These are phyloP conservation scores for Colletotrichum theobromicola DNA, from an alignment of 2,329 filamentous ascomycete species.

Conservation along the genomic window DNA sequence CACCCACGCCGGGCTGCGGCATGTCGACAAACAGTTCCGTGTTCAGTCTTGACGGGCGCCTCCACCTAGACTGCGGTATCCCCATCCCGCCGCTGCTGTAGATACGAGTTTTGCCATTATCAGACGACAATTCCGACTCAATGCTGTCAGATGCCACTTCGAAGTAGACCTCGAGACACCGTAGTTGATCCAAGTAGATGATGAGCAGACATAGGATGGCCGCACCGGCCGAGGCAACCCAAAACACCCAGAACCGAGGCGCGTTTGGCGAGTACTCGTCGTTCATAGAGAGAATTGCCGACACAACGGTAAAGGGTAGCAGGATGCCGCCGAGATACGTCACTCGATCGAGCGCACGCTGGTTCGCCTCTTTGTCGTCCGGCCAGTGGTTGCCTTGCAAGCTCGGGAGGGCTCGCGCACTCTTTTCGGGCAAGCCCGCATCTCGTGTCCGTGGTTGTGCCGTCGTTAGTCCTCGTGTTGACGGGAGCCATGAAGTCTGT, in stretches of 20 bases:
- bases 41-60: conserved; percentile 5
- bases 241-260: conserved; percentile 52
- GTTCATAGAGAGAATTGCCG: conserved; percentile 52
- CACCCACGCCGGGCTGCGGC: conserved; percentile 7
- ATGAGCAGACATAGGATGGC: conserved; percentile 42
- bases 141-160: conserved; percentile 39
- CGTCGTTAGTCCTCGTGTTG: conserved; percentile 13
- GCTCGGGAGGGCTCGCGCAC: background rate
- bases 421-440: background rate
- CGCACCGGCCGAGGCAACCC: conserved; percentile 46
- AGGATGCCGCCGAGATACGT: conserved; percentile 55
- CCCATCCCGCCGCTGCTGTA: conserved; percentile 31
- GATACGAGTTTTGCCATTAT: background rate
- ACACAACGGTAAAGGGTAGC: conserved; percentile 52
- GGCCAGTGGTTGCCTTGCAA: background rate
- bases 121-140: conserved; percentile 12
- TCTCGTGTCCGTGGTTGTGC: conserved; percentile 2
- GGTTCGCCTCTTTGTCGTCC: conserved; percentile 33
- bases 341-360: conserved; percentile 50
- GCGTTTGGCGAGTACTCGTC: conserved; percentile 48
- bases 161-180: conserved; percentile 51
- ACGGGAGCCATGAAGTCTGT: conserved; percentile 14
- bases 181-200: conserved; percentile 54
- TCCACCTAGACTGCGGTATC: background rate
- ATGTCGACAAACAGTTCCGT: conserved; percentile 22